These are phyloP conservation scores for Phytophthora uliginosa DNA, from an alignment of 352 stramenopile genomes.

Conservation along the genomic window DNA sequence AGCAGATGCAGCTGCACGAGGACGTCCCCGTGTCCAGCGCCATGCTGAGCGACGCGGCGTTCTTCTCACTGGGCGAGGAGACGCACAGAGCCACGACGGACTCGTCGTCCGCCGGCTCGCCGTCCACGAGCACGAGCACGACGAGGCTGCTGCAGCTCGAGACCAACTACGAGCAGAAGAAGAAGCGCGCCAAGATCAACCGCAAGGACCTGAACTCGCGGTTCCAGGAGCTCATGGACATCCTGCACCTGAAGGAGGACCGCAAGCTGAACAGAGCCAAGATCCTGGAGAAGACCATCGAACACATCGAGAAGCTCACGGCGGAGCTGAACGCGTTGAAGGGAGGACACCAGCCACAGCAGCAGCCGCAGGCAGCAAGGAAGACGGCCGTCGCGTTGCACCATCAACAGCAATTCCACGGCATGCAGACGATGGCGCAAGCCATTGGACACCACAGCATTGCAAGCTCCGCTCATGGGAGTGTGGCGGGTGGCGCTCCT, in stretches of 20 bases:
- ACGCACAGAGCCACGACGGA: slow-evolving; percentile 3
- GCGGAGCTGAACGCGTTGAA: slow-evolving; percentile 43
- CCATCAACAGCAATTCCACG: slow-evolving; percentile 19
- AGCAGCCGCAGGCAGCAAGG: slow-evolving; percentile 1
- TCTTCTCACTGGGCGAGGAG: slow-evolving; percentile 29
- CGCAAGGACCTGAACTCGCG: slow-evolving; percentile 70
- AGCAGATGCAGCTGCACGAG: slow-evolving; percentile 27
- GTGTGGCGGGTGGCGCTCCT: neutral
- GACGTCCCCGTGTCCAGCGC: slow-evolving; percentile 14
- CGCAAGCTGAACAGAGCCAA: slow-evolving; percentile 76
- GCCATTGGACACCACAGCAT: slow-evolving; percentile 15
- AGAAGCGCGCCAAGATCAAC: slow-evolving; percentile 82
- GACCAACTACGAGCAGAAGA: slow-evolving; percentile 79
- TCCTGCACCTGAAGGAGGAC: slow-evolving; percentile 68
- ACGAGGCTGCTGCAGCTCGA: slow-evolving; percentile 59
- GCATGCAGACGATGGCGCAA: slow-evolving; percentile 8
- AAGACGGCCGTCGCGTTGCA: slow-evolving; percentile 28
- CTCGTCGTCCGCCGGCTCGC: slow-evolving; percentile 25
- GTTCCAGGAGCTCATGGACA: slow-evolving; percentile 77
- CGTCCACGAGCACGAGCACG: slow-evolving; percentile 18
- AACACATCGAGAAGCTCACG: slow-evolving; percentile 67
- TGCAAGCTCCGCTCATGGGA: neutral
- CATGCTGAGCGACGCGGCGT: slow-evolving; percentile 27
- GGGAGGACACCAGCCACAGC: slow-evolving; percentile 8
- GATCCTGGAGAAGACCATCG: slow-evolving; percentile 72